Conservation (phyloP, 495 filamentous ascomycete genomes). For the Xylaria intraflava region DNA sequence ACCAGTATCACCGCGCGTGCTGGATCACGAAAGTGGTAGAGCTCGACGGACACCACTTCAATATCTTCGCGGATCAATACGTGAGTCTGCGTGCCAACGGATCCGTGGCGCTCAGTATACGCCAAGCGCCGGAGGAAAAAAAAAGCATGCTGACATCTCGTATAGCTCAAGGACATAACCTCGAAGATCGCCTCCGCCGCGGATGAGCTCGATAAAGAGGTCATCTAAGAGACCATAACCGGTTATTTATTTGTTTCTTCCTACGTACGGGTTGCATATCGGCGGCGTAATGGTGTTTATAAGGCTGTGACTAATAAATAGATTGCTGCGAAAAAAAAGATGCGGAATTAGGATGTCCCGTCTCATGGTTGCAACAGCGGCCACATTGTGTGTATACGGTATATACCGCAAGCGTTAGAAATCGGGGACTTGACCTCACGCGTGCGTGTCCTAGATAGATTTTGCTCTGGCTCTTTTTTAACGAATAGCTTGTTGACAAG, state of each 20-base stretch:
- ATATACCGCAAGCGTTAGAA: no score
- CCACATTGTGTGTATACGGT: no score
- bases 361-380: no score
- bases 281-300: not conserved
- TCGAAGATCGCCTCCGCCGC: constrained; percentile 30
- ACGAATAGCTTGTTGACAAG: no score
- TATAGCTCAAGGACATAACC: constrained; percentile 21
- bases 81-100: constrained; percentile 16
- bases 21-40: constrained; percentile 33
- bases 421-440: no score
- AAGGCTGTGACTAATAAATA: no score
- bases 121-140: no score
- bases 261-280: not conserved
- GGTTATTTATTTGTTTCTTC: not conserved
- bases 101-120: no score
- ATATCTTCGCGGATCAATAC: constrained; percentile 28
- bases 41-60: constrained; percentile 40
- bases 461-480: no score
- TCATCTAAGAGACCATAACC: not conserved
- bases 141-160: not conserved
- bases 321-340: no score
- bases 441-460: no score
- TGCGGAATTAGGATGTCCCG: no score
- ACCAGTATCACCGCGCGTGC: constrained; percentile 12
- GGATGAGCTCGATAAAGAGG: constrained; percentile 18